Evolutionary conservation across 805 yeast genomes (phyloP).

Genomic region (Jamesozyma piceae): DNA sequence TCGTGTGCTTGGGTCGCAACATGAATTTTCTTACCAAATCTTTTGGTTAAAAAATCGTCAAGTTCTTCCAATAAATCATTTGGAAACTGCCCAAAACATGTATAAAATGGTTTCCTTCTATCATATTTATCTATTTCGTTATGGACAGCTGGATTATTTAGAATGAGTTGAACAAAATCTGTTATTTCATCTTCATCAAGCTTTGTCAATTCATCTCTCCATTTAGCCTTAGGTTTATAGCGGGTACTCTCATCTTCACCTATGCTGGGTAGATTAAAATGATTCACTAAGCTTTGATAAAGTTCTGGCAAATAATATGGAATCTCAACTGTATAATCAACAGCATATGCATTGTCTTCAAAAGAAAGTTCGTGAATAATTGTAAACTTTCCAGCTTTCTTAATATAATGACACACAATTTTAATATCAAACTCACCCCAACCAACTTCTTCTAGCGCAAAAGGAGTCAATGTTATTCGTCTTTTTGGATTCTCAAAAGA

Average conservation of each 20-base stretch:
- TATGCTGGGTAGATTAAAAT: slow-evolving; percentile 66
- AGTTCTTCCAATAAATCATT: slow-evolving; percentile 11
- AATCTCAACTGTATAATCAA: slow-evolving; percentile 63
- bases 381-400: slow-evolving; percentile 73
- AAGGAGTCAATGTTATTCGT: slow-evolving; percentile 66
- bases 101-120: slow-evolving; percentile 15
- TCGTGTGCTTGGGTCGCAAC: not conserved
- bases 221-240: slow-evolving; percentile 26
- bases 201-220: slow-evolving; percentile 8
- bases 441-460: slow-evolving; percentile 77
- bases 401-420: slow-evolving; percentile 60
- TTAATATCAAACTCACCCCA: slow-evolving; percentile 96
- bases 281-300: slow-evolving; percentile 54
- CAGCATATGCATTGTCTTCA: slow-evolving; percentile 57
- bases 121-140: slow-evolving; percentile 15
- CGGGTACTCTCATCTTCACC: slow-evolving; percentile 20
- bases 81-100: slow-evolving; percentile 23
- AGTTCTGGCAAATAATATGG: slow-evolving; percentile 65
- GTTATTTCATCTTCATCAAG: slow-evolving; percentile 22
- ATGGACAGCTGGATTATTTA: slow-evolving; percentile 20
- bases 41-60: too few species aligned
- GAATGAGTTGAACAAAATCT: slow-evolving; percentile 17
- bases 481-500: slow-evolving; percentile 81
- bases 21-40: too few species aligned
- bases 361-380: slow-evolving; percentile 81